A percentile compares a stretch with the other conserved stretches of the same genome.
Conservation (phyloP, 2,329 filamentous ascomycete genomes). For the Alternaria atra region DNA sequence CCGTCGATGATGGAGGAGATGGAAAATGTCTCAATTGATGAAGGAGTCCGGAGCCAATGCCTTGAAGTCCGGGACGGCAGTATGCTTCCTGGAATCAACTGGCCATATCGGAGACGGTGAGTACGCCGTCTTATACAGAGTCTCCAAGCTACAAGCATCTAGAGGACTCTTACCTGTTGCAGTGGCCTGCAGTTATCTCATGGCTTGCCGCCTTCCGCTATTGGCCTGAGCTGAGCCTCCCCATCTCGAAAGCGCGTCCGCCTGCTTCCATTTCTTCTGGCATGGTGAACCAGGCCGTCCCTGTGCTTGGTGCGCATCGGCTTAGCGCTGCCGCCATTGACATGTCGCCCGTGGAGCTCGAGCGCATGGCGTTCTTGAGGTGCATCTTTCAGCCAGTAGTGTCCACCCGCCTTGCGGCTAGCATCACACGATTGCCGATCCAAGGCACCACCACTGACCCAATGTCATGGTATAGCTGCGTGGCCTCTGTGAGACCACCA, state of each 20-base stretch:
- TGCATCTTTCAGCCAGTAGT: constrained; percentile 23
- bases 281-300: constrained; percentile 38
- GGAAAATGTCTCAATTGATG: constrained; percentile 38
- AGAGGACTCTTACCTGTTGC: constrained; percentile 43
- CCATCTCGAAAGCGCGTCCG: constrained; percentile 36
- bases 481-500: constrained; percentile 23
- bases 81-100: constrained; percentile 38
- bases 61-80: constrained; percentile 33
- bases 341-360: constrained; percentile 20
- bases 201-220: constrained; percentile 44
- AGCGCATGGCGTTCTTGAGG: background rate
- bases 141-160: constrained; percentile 26
- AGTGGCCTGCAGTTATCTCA: constrained; percentile 41
- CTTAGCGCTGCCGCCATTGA: constrained; percentile 22
- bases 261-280: constrained; percentile 36
- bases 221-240: constrained; percentile 44
- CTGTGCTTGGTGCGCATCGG: constrained; percentile 22
- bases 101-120: constrained; percentile 34
- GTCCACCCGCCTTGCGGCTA: constrained; percentile 28
- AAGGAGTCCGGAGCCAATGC: constrained; percentile 36
- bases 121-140: constrained; percentile 48
- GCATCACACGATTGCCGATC: constrained; percentile 44
- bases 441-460: constrained; percentile 29
- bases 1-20: constrained; percentile 25
- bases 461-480: constrained; percentile 32